Evolutionary conservation across 2,329 filamentous ascomycete genomes (phyloP).

Genomic region (Scytalidium lignicola): DNA sequence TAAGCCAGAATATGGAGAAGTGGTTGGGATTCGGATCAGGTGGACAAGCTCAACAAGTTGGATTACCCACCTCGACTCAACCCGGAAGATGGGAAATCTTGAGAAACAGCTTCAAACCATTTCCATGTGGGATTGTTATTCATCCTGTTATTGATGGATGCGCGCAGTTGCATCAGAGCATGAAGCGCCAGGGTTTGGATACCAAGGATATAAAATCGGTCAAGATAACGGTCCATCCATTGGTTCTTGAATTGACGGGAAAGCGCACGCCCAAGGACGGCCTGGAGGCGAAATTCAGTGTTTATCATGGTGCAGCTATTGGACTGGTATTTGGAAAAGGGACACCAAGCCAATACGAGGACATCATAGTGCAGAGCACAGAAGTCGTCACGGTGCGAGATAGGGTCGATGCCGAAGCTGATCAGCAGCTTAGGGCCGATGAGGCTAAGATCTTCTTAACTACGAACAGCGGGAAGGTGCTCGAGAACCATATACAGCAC

Average conservation of each 20-base stretch:
- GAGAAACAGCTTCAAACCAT: conserved; percentile 52
- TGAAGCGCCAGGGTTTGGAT: conserved; percentile 25
- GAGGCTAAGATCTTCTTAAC: conserved; percentile 34
- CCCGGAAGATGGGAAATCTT: conserved; percentile 42
- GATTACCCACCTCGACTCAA: conserved; percentile 1
- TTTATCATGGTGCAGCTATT: conserved; percentile 48
- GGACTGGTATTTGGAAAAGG: conserved; percentile 45
- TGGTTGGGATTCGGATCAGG: conserved; percentile 24
- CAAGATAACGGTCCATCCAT: conserved; percentile 41
- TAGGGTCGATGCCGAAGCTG: conserved; percentile 37
- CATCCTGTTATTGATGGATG: conserved; percentile 50
- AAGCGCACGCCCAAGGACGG: conserved; percentile 44
- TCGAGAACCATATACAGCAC: conserved; percentile 43
- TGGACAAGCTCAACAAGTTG: conserved; percentile 4
- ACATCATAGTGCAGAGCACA: conserved; percentile 37
- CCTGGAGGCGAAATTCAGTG: conserved; percentile 49
- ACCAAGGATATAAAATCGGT: conserved; percentile 33
- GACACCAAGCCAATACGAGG: conserved; percentile 45
- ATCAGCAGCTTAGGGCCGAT: conserved; percentile 35
- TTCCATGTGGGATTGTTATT: conserved; percentile 52
- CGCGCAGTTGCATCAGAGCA: conserved; percentile 38
- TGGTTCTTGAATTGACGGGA: conserved; percentile 47
- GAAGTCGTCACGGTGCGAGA: conserved; percentile 38
- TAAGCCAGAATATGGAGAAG: conserved; percentile 30
- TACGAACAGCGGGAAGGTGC: conserved; percentile 30